Evolutionary conservation across 2,329 filamentous ascomycete genomes (phyloP).

Genomic region (Aspergillus thermomutatus): DNA sequence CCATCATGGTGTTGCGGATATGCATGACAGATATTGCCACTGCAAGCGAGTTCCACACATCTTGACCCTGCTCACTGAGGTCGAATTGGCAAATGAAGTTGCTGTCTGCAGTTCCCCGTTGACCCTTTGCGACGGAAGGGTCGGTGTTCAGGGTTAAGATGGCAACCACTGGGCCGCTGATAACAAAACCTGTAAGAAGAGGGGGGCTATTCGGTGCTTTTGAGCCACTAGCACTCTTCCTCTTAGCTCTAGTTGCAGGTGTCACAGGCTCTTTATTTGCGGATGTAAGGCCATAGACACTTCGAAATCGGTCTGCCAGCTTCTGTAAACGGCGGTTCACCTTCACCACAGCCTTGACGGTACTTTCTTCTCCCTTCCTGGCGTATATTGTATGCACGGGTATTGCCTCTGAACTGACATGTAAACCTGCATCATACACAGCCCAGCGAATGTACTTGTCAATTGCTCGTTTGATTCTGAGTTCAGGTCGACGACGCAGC

Average conservation of each 20-base stretch:
- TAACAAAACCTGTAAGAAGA: conserved; percentile 54
- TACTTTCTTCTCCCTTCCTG: conserved; percentile 37
- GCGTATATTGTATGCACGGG: conserved; percentile 48
- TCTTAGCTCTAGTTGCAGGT: not conserved
- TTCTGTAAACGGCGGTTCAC: conserved; percentile 43
- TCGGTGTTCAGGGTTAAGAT: conserved; percentile 51
- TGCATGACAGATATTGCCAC: conserved; percentile 55
- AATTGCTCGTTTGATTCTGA: conserved; percentile 41
- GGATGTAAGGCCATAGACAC: conserved; percentile 17
- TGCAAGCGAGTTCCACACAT: conserved; percentile 60
- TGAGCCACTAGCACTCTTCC: conserved; percentile 6
- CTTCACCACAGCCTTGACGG: conserved; percentile 39
- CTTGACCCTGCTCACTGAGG: conserved; percentile 50
- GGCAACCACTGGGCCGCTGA: conserved; percentile 51
- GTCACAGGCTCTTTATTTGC: not conserved
- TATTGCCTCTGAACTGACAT: conserved; percentile 30
- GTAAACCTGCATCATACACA: conserved; percentile 46
- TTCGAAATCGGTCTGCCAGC: conserved; percentile 43
- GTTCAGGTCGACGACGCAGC: conserved; percentile 32
- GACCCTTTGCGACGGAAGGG: conserved; percentile 19
- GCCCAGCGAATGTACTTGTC: conserved; percentile 54
- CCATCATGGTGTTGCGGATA: conserved; percentile 49
- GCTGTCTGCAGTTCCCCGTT: conserved; percentile 12
- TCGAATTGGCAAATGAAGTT: conserved; percentile 52
- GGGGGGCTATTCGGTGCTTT: conserved; percentile 32